Base-by-base conservation (phyloP, 202 grass and related monocot genomes). In the Setaria viridis region DNA sequence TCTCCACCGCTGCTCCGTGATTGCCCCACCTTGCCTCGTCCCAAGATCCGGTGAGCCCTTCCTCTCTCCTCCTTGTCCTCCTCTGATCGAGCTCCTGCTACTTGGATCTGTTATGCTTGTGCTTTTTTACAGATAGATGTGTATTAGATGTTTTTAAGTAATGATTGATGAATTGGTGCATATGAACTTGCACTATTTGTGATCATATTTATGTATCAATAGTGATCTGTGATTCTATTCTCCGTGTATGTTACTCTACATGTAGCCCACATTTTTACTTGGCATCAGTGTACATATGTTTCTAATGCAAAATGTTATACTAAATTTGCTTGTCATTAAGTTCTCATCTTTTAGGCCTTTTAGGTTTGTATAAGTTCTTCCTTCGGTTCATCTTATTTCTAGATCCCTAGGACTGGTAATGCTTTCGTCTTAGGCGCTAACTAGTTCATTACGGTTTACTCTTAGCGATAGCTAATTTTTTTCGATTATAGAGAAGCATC, bases 401-500 rank as follows among this genome's bases (percentile, higher is more conserved):
- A 46, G 29, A 13, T 56, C 43, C 12, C 30, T 13, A 6, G 8
- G 78, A 72, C 62, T 62, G 20, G 21, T 60, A 56, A 29, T 72
- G 7, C 29, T 54, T 55, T 42, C 25, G 62, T 3, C n/a, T 51
- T 45, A 56, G 14, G 43, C 32, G 11, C 32, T 55, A 53, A 19
- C 10, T 69, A 60, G 10, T 60, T 60, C 57, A 29, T n/a, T 29
- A 29, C 57, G 1, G 19, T 70, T 70, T 10, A 21, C 33, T 66
- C 1, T 2, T 60, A 29, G 57, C 3, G 3, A 70, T 70, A 20
- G 14, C 34, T 72, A 15, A 42, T n/a, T n/a, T n/a, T n/a, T n/a
- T n/a, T n/a, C n/a, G 12, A 75, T 70, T 89, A 29, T 78, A 65
- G 19, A 10, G 19, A 35, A 13, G 33, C 8, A 8, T 80, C 11